A percentile compares a stretch with the other conserved stretches of the same genome.
Evolutionary conservation across 2,329 filamentous ascomycete species (phyloP).

Genomic region (Exophiala bonariae): DNA sequence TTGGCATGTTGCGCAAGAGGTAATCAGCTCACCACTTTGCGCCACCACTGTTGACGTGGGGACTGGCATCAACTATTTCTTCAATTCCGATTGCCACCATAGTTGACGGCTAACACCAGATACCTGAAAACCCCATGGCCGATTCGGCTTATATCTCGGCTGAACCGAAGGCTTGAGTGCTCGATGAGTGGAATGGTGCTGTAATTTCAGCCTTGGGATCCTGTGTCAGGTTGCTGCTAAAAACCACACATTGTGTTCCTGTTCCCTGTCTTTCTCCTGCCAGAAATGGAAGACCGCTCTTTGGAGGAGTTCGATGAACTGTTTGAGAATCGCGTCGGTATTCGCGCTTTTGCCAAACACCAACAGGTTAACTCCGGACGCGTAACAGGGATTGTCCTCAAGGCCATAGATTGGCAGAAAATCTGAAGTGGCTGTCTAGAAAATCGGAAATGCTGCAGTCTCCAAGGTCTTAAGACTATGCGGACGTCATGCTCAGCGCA

Average conservation of each 20-base stretch:
- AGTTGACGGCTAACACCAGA: slow-evolving; percentile 38
- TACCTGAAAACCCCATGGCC: too few species aligned
- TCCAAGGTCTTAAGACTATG: background rate
- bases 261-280: slow-evolving; percentile 26
- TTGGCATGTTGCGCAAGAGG: slow-evolving; percentile 42
- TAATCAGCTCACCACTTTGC: slow-evolving; percentile 39
- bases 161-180: slow-evolving; percentile 40
- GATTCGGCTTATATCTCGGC: slow-evolving; percentile 53
- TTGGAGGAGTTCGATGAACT: slow-evolving; percentile 34
- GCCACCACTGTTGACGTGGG: slow-evolving; percentile 41
- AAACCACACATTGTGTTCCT: background rate
- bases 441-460: slow-evolving; percentile 8
- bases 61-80: slow-evolving; percentile 43
- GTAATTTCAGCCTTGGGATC: background rate
- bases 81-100: slow-evolving; percentile 28
- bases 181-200: slow-evolving; percentile 28
- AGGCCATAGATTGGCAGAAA: slow-evolving; percentile 5
- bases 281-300: slow-evolving; percentile 28
- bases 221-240: background rate
- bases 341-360: slow-evolving; percentile 17
- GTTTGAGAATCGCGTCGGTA: slow-evolving; percentile 25
- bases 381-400: slow-evolving; percentile 10
- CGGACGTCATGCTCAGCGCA: too few species aligned
- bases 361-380: slow-evolving; percentile 16
- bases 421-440: slow-evolving; percentile 6